Conservation (phyloP, 2,329 filamentous ascomycete species). For the Orbilia blumenaviensis region DNA sequence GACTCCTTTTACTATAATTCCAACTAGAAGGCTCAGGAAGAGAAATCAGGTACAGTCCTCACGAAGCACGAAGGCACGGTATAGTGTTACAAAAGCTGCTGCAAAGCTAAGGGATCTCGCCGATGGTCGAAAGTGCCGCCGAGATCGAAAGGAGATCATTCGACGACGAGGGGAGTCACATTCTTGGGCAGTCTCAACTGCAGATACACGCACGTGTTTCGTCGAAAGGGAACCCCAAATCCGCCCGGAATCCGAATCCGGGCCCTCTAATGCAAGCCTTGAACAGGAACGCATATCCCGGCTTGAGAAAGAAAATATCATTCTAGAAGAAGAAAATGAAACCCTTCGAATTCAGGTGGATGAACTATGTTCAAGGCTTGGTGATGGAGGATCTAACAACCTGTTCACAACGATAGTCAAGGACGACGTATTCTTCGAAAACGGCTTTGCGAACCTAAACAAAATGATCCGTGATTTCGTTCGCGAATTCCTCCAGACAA, state of each 20-base stretch:
- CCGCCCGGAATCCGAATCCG: neutral
- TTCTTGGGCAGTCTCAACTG: too few relatives aligned
- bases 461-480: neutral
- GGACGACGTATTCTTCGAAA: constrained; percentile 14
- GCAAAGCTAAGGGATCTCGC: too few relatives aligned
- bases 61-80: neutral
- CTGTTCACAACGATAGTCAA: neutral
- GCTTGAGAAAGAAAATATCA: neutral
- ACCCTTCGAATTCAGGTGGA: neutral
- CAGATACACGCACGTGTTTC: too few relatives aligned
- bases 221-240: too few relatives aligned
- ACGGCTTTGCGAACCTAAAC: neutral
- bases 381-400: neutral
- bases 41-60: too few relatives aligned
- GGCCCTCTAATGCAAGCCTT: neutral
- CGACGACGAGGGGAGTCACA: too few relatives aligned
- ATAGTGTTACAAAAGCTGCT: neutral
- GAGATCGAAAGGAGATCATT: too few relatives aligned
- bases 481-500: constrained; percentile 1
- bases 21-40: neutral
- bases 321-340: neutral
- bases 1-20: neutral
- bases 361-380: neutral
- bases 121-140: neutral
- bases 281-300: neutral